Evolutionary conservation across 2,329 filamentous ascomycete species (phyloP), one percentile per base, ranked within the genome.

Genomic region (Rhinocladiella mackenziei): DNA sequence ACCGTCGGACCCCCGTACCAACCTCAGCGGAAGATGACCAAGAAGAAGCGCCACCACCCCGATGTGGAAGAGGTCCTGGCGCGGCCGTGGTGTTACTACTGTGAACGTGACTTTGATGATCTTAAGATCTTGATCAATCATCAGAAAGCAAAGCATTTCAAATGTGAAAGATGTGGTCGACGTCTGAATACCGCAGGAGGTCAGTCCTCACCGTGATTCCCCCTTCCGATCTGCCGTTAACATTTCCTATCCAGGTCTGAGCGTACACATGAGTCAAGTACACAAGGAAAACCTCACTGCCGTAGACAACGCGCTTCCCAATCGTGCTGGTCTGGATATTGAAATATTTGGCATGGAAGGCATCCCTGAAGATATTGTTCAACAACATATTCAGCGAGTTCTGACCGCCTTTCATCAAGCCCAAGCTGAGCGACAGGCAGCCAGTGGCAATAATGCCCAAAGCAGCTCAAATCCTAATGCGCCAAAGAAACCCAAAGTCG

Each of bases 281-380:
- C 92, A 98, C 73, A 98, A 98, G 67, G 89, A 96, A 65, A 86
- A 83, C 20, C 77, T 97, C 37, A 81, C 79, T 14, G 80, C 81
- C 32, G 89, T 98, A 60, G 91, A 96, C 58, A 96, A 97, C 74
- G 89, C 92, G 37, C 77, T 96, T 2, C 83, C 86, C 0, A 91
- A 91, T 60, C 82, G 92, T 51, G 80, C 87, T 53, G 84, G 84
- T 47, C 80, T 94, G 48, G 88, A 94, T 48, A 81, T 94, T 48
- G 92, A 98, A 68, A 96, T 98, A 60, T 98, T 97, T 64, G 92
- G 91, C 60, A 96, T 96, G 86, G 89, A 96, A 65, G 92, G 92
- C 61, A 87, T 97, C 26, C 92, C 92, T 2, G 84, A 88, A 46
- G 87, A 95, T 45, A 78, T 94, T 51, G 71, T 87, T 45, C 78